Percentiles rank a stretch among this genome's conserved stretches.
Conservation (phyloP, 352 stramenopile genomes). For the Globisporangium camurandrum region DNA sequence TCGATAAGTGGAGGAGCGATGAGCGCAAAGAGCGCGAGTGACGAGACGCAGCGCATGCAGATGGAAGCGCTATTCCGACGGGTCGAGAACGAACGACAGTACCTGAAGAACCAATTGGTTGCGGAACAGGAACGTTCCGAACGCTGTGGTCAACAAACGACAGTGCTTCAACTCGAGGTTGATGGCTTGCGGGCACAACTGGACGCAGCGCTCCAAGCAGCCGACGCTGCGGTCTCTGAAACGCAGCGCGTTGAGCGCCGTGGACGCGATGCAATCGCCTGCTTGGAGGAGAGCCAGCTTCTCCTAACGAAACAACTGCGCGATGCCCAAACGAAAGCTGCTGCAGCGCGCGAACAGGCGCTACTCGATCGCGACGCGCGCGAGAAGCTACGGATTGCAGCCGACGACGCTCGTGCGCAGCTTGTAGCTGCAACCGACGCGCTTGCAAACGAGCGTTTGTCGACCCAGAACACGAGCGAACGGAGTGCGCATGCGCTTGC, state of each 20-base stretch:
- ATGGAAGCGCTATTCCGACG: conserved; percentile 67
- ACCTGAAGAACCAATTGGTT: conserved; percentile 73
- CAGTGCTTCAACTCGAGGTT: conserved; percentile 35
- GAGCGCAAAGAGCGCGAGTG: conserved; percentile 57
- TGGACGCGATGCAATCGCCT: conserved; percentile 23
- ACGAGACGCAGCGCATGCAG: conserved; percentile 72
- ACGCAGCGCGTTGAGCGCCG: conserved; percentile 30
- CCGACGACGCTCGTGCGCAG: conserved; percentile 36
- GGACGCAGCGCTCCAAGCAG: conserved; percentile 44
- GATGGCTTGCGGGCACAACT: conserved; percentile 24
- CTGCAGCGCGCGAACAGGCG: conserved; percentile 43
- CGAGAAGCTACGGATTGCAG: conserved; percentile 41
- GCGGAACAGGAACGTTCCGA: conserved; percentile 41
- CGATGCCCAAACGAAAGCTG: conserved; percentile 51
- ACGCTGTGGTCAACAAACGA: conserved; percentile 29
- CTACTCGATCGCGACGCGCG: conserved; percentile 58
- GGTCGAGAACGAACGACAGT: conserved; percentile 76
- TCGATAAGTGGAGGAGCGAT: conserved; percentile 9
- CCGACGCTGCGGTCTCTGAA: conserved; percentile 17
- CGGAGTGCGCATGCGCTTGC: conserved; percentile 47
- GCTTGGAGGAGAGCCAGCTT: conserved; percentile 45
- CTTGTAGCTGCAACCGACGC: conserved; percentile 42
- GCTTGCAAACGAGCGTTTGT: conserved; percentile 43
- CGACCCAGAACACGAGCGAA: conserved; percentile 38
- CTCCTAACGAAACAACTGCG: conserved; percentile 45